Conservation (phyloP, 2,329 filamentous ascomycete species). For the Penicillium sp. region DNA sequence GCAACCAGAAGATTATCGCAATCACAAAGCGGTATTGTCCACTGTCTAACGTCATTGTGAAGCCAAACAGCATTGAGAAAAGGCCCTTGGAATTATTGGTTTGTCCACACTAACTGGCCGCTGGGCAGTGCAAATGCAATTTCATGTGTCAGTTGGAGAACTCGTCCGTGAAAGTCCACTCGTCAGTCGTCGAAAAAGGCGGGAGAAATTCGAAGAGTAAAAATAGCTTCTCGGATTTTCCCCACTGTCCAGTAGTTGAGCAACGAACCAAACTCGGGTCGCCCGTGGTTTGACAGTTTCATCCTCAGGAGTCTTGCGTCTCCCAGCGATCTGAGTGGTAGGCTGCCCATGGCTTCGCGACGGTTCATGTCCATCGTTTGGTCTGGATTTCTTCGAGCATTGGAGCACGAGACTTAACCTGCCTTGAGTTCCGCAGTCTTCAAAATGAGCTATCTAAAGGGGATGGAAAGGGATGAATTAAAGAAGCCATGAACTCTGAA, state of each 20-base stretch:
- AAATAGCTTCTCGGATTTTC: slow-evolving; percentile 3
- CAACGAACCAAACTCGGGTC: slow-evolving; percentile 3
- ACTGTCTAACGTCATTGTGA: neutral
- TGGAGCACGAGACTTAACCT: neutral
- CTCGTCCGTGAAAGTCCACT: neutral
- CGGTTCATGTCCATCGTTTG: slow-evolving; percentile 3
- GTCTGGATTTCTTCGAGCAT: slow-evolving; percentile 1
- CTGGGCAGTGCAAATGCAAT: neutral
- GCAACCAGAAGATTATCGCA: slow-evolving; percentile 12
- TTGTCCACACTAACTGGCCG: neutral
- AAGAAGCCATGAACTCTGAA: neutral
- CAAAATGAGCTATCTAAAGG: neutral
- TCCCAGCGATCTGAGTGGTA: slow-evolving; percentile 7
- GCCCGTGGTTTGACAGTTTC: slow-evolving; percentile 10
- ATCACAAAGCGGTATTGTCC: neutral
- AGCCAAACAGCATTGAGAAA: neutral
- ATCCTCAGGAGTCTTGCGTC: slow-evolving; percentile 4
- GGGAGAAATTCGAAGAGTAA: slow-evolving; percentile 9
- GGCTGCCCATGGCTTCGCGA: neutral
- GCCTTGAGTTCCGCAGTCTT: too few species aligned
- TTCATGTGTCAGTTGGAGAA: neutral
- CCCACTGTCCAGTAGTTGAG: slow-evolving; percentile 3
- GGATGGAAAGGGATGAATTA: neutral
- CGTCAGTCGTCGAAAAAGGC: neutral
- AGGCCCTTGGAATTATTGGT: neutral